A percentile compares a stretch with the other conserved stretches of the same genome.
phyloP scores from a whole-genome alignment of 1,284 basidiomycete genomes.

The Apiotrichum veenhuisii region DNA sequence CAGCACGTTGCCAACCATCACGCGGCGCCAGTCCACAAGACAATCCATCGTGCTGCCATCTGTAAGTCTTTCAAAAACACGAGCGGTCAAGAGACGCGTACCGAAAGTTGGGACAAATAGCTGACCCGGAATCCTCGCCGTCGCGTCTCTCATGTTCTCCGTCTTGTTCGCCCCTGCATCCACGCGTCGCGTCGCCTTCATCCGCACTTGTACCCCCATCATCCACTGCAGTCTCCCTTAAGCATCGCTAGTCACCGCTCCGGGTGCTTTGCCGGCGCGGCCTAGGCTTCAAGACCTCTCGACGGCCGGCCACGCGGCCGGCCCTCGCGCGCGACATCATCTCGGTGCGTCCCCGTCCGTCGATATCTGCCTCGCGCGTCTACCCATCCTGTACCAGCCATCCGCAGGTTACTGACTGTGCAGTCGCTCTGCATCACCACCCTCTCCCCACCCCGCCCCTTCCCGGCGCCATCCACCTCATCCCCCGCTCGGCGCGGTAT shows the following conservation, averaged over 20 bases:
- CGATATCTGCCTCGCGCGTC: neutral
- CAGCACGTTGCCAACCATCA: no score
- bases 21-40: neutral
- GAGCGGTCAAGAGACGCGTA: neutral
- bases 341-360: constrained; percentile 9
- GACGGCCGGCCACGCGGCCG: constrained; percentile 22
- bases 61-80: neutral
- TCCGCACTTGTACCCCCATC: neutral
- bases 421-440: neutral
- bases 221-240: neutral
- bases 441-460: no score
- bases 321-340: constrained; percentile 18
- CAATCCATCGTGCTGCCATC: neutral
- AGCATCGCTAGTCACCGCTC: constrained; percentile 8
- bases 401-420: neutral
- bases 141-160: neutral
- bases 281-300: constrained; percentile 8
- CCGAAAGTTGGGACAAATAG: neutral
- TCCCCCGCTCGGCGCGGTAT: neutral
- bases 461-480: no score
- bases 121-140: neutral
- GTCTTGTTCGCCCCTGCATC: neutral
- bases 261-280: constrained; percentile 15
- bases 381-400: constrained; percentile 1
- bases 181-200: constrained; percentile 3